A percentile compares a stretch with the other conserved stretches of the same genome.
These are phyloP conservation scores for Thielaviopsis populi DNA, from an alignment of 2,329 filamentous ascomycete genomes.

Conservation along the genomic window DNA sequence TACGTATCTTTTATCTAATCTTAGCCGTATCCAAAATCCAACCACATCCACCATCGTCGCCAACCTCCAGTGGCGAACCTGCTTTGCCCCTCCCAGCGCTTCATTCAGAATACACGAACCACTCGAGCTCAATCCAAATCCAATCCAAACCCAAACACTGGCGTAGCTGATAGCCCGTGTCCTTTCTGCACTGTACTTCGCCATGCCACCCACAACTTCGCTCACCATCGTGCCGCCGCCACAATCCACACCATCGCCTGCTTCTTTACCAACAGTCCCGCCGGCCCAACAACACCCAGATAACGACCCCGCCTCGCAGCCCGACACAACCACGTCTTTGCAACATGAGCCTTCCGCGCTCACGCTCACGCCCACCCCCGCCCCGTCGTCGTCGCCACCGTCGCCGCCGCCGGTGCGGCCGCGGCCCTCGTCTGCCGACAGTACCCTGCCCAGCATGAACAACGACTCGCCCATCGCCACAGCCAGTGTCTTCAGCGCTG, in stretches of 20 bases:
- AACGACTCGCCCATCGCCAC: slow-evolving; percentile 6
- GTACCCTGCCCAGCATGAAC: background rate
- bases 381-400: background rate
- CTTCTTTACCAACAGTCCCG: background rate
- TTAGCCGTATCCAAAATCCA: background rate
- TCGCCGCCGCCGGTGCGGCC: background rate
- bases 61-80: background rate
- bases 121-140: background rate
- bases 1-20: background rate
- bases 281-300: background rate
- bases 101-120: background rate
- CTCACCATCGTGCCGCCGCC: slow-evolving; percentile 11
- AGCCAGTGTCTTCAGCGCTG: slow-evolving; percentile 7
- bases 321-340: background rate
- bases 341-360: background rate
- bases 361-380: background rate
- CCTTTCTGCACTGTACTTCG: background rate
- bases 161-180: no score
- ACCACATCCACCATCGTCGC: background rate
- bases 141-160: no score
- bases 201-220: slow-evolving; percentile 9
- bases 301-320: background rate
- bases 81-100: background rate
- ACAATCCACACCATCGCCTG: background rate
- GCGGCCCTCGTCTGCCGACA: slow-evolving; percentile 7